A percentile compares a stretch with the other conserved stretches of the same genome.
phyloP scores from a whole-genome alignment of 176 grass and related monocot species.

The Puccinellia tenuiflora region DNA sequence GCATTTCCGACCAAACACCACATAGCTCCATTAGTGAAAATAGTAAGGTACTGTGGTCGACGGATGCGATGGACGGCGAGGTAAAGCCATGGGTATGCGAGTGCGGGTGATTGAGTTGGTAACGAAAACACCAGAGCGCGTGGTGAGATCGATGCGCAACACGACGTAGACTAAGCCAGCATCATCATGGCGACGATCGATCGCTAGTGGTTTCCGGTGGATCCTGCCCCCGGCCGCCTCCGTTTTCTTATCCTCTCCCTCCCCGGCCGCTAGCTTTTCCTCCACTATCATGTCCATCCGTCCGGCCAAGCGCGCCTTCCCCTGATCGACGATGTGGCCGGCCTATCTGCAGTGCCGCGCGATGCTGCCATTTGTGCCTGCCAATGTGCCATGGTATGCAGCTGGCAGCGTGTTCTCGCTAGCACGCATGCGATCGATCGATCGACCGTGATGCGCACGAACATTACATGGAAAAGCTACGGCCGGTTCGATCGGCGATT shows the following conservation, averaged over 20 bases:
- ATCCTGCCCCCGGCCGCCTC: neutral
- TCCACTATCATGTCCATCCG: constrained; percentile 18
- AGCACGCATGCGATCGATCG: neutral
- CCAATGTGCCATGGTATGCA: neutral
- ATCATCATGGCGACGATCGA: neutral
- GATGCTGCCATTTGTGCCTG: too few relatives aligned
- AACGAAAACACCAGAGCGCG: neutral
- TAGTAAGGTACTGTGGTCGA: constrained; percentile 27
- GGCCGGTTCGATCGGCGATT: neutral
- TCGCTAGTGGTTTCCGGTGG: constrained; percentile 6
- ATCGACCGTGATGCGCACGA: neutral
- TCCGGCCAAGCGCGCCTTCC: too few relatives aligned
- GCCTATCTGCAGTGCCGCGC: neutral
- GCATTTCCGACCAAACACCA: neutral
- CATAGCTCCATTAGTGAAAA: neutral
- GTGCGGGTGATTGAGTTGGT: neutral
- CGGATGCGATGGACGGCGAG: constrained; percentile 24
- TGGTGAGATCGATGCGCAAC: neutral
- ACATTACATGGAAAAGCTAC: too few relatives aligned
- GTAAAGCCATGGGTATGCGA: neutral
- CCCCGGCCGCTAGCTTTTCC: neutral
- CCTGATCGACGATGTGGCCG: too few relatives aligned
- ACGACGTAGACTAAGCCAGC: too few relatives aligned
- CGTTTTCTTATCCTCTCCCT: neutral
- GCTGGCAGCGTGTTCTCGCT: neutral